Conservation (phyloP, 2,329 filamentous ascomycete genomes). For the Xylariaceae sp. region DNA sequence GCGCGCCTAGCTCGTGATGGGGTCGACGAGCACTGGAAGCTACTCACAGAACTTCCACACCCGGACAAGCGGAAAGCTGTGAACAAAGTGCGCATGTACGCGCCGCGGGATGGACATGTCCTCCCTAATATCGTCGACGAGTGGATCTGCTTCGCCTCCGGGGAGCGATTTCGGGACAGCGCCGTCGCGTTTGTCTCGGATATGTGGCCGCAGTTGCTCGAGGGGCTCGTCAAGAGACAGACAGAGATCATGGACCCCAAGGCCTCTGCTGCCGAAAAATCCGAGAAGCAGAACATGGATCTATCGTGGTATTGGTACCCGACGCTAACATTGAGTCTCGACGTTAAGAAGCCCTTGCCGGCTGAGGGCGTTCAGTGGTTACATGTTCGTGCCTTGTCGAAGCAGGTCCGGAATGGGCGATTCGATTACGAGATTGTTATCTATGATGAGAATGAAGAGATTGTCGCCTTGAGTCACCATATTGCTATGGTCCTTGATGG, state of each 20-base stretch:
- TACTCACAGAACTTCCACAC: constrained; percentile 19
- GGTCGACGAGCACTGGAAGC: constrained; percentile 26
- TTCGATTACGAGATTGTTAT: constrained; percentile 30
- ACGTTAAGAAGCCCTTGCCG: constrained; percentile 67
- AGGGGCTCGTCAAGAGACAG: constrained; percentile 14
- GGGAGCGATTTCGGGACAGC: constrained; percentile 25
- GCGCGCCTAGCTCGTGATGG: constrained; percentile 20
- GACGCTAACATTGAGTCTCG: constrained; percentile 63
- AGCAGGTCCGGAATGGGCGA: constrained; percentile 23
- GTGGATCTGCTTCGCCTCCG: constrained; percentile 28
- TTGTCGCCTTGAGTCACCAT: constrained; percentile 31
- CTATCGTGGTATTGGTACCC: constrained; percentile 56
- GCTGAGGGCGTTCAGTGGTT: constrained; percentile 63
- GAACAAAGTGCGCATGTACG: constrained; percentile 20
- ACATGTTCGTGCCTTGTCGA: constrained; percentile 49
- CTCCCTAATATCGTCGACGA: constrained; percentile 25
- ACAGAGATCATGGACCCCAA: neutral
- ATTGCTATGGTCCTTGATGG: constrained; percentile 27
- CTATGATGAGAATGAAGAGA: constrained; percentile 24
- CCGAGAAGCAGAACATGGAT: neutral
- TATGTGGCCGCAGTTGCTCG: constrained; percentile 28
- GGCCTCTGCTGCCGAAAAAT: neutral
- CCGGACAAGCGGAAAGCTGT: constrained; percentile 25
- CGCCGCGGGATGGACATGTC: constrained; percentile 23
- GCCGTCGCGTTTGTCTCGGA: constrained; percentile 28